Percentiles rank a stretch among this genome's conserved stretches.
Evolutionary conservation across 108 stramenopile species (phyloP).

Genomic region (Fragilaria crotonensis): DNA sequence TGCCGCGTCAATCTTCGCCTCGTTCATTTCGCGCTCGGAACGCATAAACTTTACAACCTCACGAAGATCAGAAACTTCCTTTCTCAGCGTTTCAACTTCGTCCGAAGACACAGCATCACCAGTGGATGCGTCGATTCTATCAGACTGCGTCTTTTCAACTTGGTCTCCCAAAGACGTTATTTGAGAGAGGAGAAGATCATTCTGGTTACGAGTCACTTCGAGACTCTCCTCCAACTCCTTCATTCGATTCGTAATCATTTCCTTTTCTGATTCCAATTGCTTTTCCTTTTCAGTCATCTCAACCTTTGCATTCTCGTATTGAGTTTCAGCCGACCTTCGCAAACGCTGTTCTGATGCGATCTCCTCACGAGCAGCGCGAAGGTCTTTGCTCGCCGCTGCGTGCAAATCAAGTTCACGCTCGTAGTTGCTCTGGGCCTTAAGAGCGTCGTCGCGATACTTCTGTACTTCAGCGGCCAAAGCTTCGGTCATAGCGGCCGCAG

Average conservation of each 20-base stretch:
- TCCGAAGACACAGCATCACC: constrained; percentile 9
- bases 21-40: constrained; percentile 67
- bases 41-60: constrained; percentile 76
- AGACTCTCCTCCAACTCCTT: constrained; percentile 48
- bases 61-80: constrained; percentile 57
- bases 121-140: constrained; percentile 21
- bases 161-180: constrained; percentile 51
- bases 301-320: constrained; percentile 20
- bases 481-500: constrained; percentile 27
- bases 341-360: constrained; percentile 39
- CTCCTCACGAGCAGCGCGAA: constrained; percentile 58
- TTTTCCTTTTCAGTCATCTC: constrained; percentile 47
- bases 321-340: constrained; percentile 42
- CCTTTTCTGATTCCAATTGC: constrained; percentile 47
- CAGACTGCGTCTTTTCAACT: constrained; percentile 48
- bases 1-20: constrained; percentile 67
- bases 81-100: constrained; percentile 20
- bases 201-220: constrained; percentile 56
- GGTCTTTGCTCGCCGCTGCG: constrained; percentile 54
- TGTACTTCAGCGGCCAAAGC: constrained; percentile 48
- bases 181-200: constrained; percentile 70
- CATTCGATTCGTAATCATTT: constrained; percentile 25
- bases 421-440: constrained; percentile 54
- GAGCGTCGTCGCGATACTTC: constrained; percentile 40
- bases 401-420: constrained; percentile 80